Evolutionary conservation across 2,329 filamentous ascomycete genomes (phyloP).

Genomic region (Diaporthe sp.): DNA sequence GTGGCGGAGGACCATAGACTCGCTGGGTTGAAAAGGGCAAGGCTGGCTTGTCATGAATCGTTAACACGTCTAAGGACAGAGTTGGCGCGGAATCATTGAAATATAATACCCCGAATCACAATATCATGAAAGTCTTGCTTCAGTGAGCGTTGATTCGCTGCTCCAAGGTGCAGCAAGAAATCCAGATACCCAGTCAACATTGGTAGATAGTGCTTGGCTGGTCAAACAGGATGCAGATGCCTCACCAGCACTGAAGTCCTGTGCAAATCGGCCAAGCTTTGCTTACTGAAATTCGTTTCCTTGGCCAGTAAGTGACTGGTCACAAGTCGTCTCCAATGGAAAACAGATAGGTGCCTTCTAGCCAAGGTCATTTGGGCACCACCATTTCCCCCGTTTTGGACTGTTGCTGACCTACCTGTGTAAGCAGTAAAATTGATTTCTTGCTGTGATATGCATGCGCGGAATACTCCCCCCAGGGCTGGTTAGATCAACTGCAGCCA

Average conservation of each 20-base stretch:
- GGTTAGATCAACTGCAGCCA: neutral
- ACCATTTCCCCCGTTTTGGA: neutral
- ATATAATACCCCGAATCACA: neutral
- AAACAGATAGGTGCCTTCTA: neutral
- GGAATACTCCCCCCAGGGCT: neutral
- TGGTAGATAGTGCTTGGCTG: neutral
- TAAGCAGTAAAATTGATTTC: neutral
- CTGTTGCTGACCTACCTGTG: neutral
- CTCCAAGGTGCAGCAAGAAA: too few species aligned
- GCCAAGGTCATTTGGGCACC: neutral
- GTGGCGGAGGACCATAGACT: too few species aligned
- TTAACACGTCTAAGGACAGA: neutral
- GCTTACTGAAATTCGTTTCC: neutral
- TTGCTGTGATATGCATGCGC: neutral
- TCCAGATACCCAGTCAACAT: too few species aligned
- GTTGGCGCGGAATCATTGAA: neutral
- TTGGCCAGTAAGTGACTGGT: neutral
- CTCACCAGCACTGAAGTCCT: neutral
- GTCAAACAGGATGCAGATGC: neutral
- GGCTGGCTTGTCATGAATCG: neutral
- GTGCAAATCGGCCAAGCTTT: neutral
- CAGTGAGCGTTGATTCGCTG: too few species aligned
- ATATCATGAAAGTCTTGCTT: too few species aligned
- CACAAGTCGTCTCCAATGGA: neutral
- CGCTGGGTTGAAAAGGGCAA: neutral